phyloP scores from a whole-genome alignment of 768 basidiomycete species.

The Podaxis sp. region DNA sequence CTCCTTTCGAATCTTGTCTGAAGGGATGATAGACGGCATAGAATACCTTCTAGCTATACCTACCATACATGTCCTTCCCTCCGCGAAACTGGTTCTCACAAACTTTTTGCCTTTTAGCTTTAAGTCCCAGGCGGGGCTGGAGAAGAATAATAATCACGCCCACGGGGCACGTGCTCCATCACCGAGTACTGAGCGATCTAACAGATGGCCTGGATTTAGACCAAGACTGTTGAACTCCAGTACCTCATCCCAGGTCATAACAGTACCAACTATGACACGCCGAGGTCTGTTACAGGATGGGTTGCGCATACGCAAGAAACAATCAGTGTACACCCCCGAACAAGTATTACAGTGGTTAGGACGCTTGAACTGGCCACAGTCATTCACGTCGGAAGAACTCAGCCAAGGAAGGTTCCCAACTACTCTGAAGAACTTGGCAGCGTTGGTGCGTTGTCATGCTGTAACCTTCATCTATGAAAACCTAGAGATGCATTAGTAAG shows the following conservation, averaged over 20 bases:
- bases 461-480: slow-evolving; percentile 11
- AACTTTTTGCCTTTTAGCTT: too few species aligned
- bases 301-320: not conserved
- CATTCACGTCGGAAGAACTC: not conserved
- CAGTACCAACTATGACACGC: not conserved
- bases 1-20: too few species aligned
- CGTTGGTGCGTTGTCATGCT: not conserved
- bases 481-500: slow-evolving; percentile 6
- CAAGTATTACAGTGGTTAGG: not conserved
- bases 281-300: not conserved
- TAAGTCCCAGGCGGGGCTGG: not conserved
- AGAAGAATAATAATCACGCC: not conserved
- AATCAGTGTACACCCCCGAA: not conserved
- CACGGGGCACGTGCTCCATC: not conserved
- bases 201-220: not conserved
- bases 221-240: not conserved
- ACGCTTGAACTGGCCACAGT: not conserved
- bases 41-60: too few species aligned
- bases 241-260: not conserved
- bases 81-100: too few species aligned
- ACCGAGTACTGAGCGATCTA: not conserved
- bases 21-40: too few species aligned
- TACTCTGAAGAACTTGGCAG: not conserved
- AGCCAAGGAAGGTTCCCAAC: not conserved
- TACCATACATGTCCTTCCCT: too few species aligned